Conservation (phyloP, 345 rosid species). For the Bruguiera parviflora region DNA sequence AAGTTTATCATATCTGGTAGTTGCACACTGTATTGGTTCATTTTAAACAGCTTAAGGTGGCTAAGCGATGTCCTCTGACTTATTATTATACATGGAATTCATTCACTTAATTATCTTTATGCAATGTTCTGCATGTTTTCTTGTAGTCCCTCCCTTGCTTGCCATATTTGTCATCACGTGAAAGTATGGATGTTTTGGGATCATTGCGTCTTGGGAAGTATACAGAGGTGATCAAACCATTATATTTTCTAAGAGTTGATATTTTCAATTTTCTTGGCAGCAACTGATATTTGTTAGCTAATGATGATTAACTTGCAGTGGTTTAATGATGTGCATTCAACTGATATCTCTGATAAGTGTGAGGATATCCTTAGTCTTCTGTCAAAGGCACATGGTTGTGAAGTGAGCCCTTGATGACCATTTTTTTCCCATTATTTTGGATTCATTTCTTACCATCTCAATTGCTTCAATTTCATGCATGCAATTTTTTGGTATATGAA, state of each 20-base stretch:
- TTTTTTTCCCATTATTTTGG: neutral
- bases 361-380: conserved; percentile 62
- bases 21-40: neutral
- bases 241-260: conserved; percentile 17
- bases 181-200: conserved; percentile 41
- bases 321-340: conserved; percentile 81
- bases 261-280: neutral
- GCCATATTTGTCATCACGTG: conserved; percentile 51
- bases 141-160: conserved; percentile 70
- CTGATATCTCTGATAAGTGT: conserved; percentile 69
- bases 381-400: conserved; percentile 61
- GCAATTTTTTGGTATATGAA: conserved; percentile 1
- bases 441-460: neutral
- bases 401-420: conserved; percentile 44
- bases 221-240: conserved; percentile 42
- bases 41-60: neutral
- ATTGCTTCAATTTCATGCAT: neutral
- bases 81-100: neutral
- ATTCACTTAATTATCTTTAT: neutral
- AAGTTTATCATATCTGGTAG: conserved; percentile 6
- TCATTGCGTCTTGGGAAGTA: conserved; percentile 76
- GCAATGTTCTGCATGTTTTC: conserved; percentile 2
- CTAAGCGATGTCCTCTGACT: neutral
- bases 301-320: conserved; percentile 49
- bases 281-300: neutral